Percentiles rank a stretch among this genome's conserved stretches.
Evolutionary conservation across 495 filamentous ascomycete genomes (phyloP).

Genomic region (Mycothermus thermophilus): DNA sequence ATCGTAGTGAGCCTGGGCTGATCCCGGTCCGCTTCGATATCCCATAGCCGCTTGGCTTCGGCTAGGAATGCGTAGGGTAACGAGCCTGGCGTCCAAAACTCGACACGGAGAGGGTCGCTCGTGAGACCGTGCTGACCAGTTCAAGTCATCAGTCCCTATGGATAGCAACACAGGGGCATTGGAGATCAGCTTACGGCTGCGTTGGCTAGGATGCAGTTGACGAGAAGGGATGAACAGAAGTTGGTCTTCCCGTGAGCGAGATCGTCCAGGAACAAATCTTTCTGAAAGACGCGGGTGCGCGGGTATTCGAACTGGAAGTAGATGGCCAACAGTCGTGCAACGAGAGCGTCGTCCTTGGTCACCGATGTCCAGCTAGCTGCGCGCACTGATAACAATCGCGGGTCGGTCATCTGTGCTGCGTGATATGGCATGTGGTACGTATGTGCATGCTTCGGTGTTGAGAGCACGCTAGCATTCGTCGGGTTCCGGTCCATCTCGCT

Average conservation of each 20-base stretch:
- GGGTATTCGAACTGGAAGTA: constrained; percentile 22
- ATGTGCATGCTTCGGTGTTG: background rate
- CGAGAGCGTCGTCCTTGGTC: constrained; percentile 15
- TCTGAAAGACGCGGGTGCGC: constrained; percentile 18
- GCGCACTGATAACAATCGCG: constrained; percentile 12
- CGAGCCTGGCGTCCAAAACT: constrained; percentile 23
- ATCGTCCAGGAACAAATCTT: constrained; percentile 22
- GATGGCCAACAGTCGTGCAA: constrained; percentile 15
- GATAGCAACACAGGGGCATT: too few relatives aligned
- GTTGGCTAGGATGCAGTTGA: constrained; percentile 19
- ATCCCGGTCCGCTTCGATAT: constrained; percentile 14
- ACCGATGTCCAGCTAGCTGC: constrained; percentile 23
- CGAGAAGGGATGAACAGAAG: constrained; percentile 23
- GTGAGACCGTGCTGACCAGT: constrained; percentile 15
- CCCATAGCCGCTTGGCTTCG: constrained; percentile 26
- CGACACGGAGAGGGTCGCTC: constrained; percentile 11
- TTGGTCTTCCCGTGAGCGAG: constrained; percentile 11
- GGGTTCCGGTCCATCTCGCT: too few relatives aligned
- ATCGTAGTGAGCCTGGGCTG: constrained; percentile 18
- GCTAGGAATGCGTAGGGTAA: constrained; percentile 24
- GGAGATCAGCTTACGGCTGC: constrained; percentile 25
- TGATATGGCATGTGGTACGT: constrained; percentile 14
- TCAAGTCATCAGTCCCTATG: too few relatives aligned
- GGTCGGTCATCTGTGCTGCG: constrained; percentile 16
- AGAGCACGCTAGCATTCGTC: background rate